Evolutionary conservation across 768 basidiomycete genomes (phyloP).

Genomic region (Leccinellum albellum): DNA sequence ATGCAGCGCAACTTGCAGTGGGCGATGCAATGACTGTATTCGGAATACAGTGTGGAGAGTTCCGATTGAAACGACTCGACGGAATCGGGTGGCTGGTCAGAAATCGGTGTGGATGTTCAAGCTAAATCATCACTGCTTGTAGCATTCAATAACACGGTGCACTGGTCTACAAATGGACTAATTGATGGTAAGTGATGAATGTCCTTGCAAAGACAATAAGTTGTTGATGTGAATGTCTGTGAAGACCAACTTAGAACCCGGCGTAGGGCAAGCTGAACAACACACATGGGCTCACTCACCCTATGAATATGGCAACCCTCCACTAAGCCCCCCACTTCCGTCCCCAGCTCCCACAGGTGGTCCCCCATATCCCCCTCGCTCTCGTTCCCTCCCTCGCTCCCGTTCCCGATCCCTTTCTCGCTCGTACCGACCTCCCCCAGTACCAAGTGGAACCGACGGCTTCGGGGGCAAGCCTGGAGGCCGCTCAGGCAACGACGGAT

Average conservation of each 20-base stretch:
- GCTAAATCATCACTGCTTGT: too few relatives aligned
- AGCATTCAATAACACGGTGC: too few relatives aligned
- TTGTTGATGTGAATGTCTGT: neutral
- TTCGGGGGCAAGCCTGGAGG: constrained; percentile 20
- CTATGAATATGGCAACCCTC: constrained; percentile 31
- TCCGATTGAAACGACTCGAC: constrained; percentile 33
- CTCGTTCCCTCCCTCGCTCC: constrained; percentile 17
- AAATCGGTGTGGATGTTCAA: neutral
- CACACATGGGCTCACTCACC: neutral
- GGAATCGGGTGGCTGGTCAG: constrained; percentile 7
- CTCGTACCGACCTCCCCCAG: constrained; percentile 16
- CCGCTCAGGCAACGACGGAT: constrained; percentile 20
- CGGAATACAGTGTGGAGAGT: constrained; percentile 46
- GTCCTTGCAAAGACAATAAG: too few relatives aligned
- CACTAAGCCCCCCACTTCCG: constrained; percentile 12
- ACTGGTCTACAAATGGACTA: too few relatives aligned
- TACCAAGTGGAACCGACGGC: constrained; percentile 13
- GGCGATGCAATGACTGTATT: constrained; percentile 46
- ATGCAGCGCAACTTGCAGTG: too few relatives aligned
- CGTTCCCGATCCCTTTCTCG: constrained; percentile 10
- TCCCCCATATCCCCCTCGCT: constrained; percentile 17
- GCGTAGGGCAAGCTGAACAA: neutral
- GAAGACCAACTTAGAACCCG: neutral
- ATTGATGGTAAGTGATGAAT: too few relatives aligned
- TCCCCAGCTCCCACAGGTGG: constrained; percentile 3